Evolutionary conservation across 345 rosid genomes (phyloP).

Genomic region (Sonneratia alba): DNA sequence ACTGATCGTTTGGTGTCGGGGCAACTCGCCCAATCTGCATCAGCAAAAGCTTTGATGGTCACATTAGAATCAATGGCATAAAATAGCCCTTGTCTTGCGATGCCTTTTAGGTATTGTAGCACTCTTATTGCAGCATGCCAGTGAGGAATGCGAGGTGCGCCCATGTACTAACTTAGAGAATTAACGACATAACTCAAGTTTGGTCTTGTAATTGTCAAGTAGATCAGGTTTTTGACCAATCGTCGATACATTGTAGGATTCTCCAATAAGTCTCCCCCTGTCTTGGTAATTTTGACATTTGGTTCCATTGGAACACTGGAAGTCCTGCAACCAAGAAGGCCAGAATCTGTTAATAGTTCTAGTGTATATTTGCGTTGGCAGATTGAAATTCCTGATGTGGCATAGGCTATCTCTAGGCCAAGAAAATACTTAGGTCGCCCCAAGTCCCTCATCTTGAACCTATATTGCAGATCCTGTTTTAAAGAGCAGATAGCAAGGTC

Average conservation of each 20-base stretch:
- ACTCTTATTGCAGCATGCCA: background rate
- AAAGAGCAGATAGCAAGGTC: no score
- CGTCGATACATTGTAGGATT: background rate
- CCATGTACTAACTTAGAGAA: background rate
- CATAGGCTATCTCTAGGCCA: no score
- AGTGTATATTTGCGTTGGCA: background rate
- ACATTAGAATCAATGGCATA: background rate
- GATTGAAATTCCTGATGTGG: background rate
- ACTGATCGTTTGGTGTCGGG: background rate
- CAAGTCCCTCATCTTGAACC: no score
- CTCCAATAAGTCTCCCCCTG: background rate
- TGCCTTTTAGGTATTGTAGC: background rate
- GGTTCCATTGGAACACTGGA: background rate
- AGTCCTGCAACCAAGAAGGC: background rate
- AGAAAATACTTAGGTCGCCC: no score
- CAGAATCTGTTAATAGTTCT: background rate
- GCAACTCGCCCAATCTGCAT: conserved; percentile 4
- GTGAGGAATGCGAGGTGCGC: background rate
- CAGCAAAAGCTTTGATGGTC: background rate
- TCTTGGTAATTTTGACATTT: background rate
- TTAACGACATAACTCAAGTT: background rate
- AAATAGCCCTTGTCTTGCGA: background rate
- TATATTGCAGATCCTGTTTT: no score
- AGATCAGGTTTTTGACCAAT: background rate
- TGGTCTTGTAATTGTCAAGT: background rate